Conservation (phyloP, 495 filamentous ascomycete genomes). For the Penicillium tannophilum region DNA sequence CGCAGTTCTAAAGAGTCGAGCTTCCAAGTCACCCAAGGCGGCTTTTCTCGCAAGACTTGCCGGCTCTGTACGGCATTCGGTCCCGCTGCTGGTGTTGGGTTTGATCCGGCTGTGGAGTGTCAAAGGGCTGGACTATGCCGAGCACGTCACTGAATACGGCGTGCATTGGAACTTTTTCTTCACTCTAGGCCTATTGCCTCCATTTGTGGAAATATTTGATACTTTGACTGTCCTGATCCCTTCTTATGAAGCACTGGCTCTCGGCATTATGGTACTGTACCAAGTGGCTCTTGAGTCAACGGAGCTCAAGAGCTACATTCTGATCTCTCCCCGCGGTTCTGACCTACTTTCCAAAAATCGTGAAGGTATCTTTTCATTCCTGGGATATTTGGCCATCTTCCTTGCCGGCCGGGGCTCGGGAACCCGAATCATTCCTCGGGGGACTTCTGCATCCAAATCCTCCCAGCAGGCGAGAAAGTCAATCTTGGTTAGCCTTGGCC, state of each 20-base stretch:
- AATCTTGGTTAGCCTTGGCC: conserved; percentile 60
- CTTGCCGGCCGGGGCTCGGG: conserved; percentile 84
- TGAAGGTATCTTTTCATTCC: conserved; percentile 91
- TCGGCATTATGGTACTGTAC: conserved; percentile 66
- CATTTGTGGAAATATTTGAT: conserved; percentile 86
- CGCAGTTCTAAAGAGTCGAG: conserved; percentile 73
- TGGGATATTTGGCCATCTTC: conserved; percentile 94
- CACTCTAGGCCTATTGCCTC: conserved; percentile 85
- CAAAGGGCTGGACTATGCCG: conserved; percentile 92
- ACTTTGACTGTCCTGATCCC: conserved; percentile 58
- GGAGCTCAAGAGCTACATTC: conserved; percentile 75
- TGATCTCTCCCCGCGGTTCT: conserved; percentile 73
- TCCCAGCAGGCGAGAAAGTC: conserved; percentile 47
- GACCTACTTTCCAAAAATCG: conserved; percentile 84
- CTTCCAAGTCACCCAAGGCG: conserved; percentile 35
- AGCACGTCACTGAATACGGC: conserved; percentile 97
- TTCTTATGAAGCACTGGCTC: conserved; percentile 71
- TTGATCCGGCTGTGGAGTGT: conserved; percentile 82
- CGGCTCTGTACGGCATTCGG: conserved; percentile 70
- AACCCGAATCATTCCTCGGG: conserved; percentile 72
- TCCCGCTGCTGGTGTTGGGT: conserved; percentile 81
- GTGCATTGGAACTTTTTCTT: conserved; percentile 99
- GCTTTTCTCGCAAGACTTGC: conserved; percentile 58
- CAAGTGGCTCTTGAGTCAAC: conserved; percentile 77
- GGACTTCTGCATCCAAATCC: conserved; percentile 36